Base-by-base conservation (phyloP, 1,284 basidiomycete genomes). In the Schizophyllum amplum region DNA sequence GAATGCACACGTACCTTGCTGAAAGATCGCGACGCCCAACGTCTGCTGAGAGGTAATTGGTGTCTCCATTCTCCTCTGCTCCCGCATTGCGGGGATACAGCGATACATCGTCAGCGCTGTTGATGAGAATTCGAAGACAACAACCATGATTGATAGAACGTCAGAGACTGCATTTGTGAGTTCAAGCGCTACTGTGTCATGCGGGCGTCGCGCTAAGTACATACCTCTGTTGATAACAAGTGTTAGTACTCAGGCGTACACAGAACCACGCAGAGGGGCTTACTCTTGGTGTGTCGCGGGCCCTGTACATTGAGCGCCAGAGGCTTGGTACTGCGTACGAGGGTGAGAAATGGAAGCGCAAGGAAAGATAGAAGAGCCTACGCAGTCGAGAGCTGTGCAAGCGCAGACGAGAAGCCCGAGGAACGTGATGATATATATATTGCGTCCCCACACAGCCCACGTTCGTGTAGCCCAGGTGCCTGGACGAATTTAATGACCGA, bases 351-450 rank as follows among this genome's bases (percentile, higher is more conserved):
- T 46, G 27, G 15, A 24, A 5, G 24, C 21, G n/a, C 20, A 49
- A 46, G 27, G 24, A n/a, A n/a, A n/a, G n/a, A 11, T 23, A 11
- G 20, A 49, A 51, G 6, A 53, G 17, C 66, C 51, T 47, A 70
- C 69, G 46, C 66, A 64, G 53, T 71, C 69, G 5, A 69, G 60
- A 0, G 64, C 62, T 17, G 69, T 60, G 53, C 68, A 68, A 4
- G 61, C 55, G 9, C 63, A 47, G 5, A 64, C 68, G 0, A 71
- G 54, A 4, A 65, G 23, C 1, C 64, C 57, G 51, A 71, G 64
- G 47, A 63, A 62, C 4, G n/a, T 57, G 2, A 69, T 60, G 5
- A 71, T 54, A 27, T 62, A 24, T 5, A 55, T 60, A 57, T 62
- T 70, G 25, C 61, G 58, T 6, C 61, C 61, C 49, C 59, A 71